These are phyloP conservation scores for Saccharomycopsis hybrid DNA, from an alignment of 1,139 yeast species.

Conservation along the genomic window DNA sequence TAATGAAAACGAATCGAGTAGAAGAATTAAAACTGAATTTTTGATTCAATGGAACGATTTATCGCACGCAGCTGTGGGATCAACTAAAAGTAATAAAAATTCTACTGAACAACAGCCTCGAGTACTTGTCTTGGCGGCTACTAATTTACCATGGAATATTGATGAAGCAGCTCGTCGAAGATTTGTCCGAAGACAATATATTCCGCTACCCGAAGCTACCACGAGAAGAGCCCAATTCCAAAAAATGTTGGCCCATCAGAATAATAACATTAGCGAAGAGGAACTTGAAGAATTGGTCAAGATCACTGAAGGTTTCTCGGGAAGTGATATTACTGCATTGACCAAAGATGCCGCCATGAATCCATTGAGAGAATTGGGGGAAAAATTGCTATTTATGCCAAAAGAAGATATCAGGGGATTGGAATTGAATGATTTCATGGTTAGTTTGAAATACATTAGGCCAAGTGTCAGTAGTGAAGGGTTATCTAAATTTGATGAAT, in stretches of 20 bases:
- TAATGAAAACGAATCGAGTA: conserved; percentile 79
- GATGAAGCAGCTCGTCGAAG: conserved; percentile 98
- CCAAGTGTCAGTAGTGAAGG: conserved; percentile 93
- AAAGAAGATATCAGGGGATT: conserved; percentile 84
- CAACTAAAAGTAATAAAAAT: conserved; percentile 27
- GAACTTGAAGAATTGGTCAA: conserved; percentile 58
- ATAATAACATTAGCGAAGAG: conserved; percentile 50
- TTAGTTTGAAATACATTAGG: conserved; percentile 73
- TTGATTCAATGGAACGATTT: conserved; percentile 93
- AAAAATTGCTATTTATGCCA: conserved; percentile 74
- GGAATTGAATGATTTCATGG: conserved; percentile 64
- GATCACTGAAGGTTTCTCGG: conserved; percentile 78
- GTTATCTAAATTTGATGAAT: conserved; percentile 68
- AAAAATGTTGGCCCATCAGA: conserved; percentile 64
- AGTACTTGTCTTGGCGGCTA: conserved; percentile 90
- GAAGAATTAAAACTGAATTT: conserved; percentile 91
- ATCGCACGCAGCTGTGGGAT: conserved; percentile 89
- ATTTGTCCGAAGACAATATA: conserved; percentile 87
- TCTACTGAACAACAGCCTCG: conserved; percentile 45
- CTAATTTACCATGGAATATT: conserved; percentile 95
- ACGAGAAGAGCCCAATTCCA: conserved; percentile 70
- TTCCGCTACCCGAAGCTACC: conserved; percentile 86
- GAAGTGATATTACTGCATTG: conserved; percentile 89
- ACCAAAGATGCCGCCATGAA: conserved; percentile 99
- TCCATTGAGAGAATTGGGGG: conserved; percentile 87